Conservation (phyloP, 768 basidiomycete species). For the Rhizopogon salebrosus region DNA sequence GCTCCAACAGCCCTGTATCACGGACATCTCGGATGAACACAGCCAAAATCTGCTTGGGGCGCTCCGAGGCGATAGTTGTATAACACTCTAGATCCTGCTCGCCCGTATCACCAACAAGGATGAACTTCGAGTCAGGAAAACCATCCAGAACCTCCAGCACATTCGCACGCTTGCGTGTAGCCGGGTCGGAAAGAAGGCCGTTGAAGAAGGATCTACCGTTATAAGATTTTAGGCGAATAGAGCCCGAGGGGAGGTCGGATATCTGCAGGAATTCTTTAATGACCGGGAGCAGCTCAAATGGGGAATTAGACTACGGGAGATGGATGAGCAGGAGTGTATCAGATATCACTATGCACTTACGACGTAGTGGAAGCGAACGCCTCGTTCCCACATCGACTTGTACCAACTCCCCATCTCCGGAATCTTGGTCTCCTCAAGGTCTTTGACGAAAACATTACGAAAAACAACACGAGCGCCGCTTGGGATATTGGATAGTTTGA, state of each 20-base stretch:
- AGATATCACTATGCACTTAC: slow-evolving; percentile 40
- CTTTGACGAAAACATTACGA: slow-evolving; percentile 88
- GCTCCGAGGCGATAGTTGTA: slow-evolving; percentile 63
- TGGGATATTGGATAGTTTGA: slow-evolving; percentile 62
- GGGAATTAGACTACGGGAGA: slow-evolving; percentile 72
- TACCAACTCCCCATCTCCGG: slow-evolving; percentile 85
- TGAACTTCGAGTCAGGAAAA: slow-evolving; percentile 70
- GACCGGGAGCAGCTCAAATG: slow-evolving; percentile 78
- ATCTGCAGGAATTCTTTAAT: slow-evolving; percentile 70
- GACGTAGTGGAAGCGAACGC: slow-evolving; percentile 85
- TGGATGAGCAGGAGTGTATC: slow-evolving; percentile 1
- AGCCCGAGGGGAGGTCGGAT: slow-evolving; percentile 67
- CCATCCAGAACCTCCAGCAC: slow-evolving; percentile 73
- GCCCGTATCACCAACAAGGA: slow-evolving; percentile 88
- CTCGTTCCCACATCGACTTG: slow-evolving; percentile 55
- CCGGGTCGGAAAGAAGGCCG: slow-evolving; percentile 77
- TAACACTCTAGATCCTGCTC: slow-evolving; percentile 96
- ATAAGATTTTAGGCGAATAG: slow-evolving; percentile 80
- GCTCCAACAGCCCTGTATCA: slow-evolving; percentile 45
- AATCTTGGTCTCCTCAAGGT: slow-evolving; percentile 71
- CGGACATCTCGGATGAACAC: slow-evolving; percentile 83
- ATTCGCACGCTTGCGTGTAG: slow-evolving; percentile 75
- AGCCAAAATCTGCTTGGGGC: slow-evolving; percentile 64
- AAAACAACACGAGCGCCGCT: slow-evolving; percentile 80
- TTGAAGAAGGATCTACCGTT: slow-evolving; percentile 79